These are phyloP conservation scores for Leccinum rimulosum DNA, from an alignment of 768 basidiomycete species.

Conservation along the genomic window DNA sequence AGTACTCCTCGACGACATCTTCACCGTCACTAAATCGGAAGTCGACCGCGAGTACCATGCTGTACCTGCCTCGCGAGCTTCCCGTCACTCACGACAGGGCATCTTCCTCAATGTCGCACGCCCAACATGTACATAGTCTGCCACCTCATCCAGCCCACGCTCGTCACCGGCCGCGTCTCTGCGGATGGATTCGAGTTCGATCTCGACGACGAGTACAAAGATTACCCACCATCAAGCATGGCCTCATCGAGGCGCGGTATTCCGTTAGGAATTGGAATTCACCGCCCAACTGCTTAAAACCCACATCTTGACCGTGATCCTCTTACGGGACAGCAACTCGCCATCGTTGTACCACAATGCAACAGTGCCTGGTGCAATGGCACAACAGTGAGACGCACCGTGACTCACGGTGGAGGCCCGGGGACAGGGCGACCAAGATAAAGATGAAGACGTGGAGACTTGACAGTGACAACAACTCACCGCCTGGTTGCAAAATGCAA, in stretches of 20 bases:
- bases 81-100: conserved; percentile 37
- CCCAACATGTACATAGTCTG: conserved; percentile 30
- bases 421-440: no score
- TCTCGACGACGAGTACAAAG: conserved; percentile 71
- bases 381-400: no score
- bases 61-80: conserved; percentile 37
- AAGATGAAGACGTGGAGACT: no score
- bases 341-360: no score
- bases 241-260: conserved; percentile 70
- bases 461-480: no score
- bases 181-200: conserved; percentile 74
- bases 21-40: no score
- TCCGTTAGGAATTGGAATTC: conserved; percentile 48
- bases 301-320: conserved; percentile 59
- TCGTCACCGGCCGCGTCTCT: conserved; percentile 43
- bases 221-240: conserved; percentile 53
- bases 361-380: no score
- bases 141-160: conserved; percentile 34
- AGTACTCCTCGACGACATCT: no score
- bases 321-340: no score
- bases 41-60: no score
- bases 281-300: conserved; percentile 55
- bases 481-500: no score
- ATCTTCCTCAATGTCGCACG: conserved; percentile 34
- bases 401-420: no score